Evolutionary conservation across 257 asterid genomes (phyloP), one percentile per base, ranked within the genome.

Genomic region (Petunia secreta): DNA sequence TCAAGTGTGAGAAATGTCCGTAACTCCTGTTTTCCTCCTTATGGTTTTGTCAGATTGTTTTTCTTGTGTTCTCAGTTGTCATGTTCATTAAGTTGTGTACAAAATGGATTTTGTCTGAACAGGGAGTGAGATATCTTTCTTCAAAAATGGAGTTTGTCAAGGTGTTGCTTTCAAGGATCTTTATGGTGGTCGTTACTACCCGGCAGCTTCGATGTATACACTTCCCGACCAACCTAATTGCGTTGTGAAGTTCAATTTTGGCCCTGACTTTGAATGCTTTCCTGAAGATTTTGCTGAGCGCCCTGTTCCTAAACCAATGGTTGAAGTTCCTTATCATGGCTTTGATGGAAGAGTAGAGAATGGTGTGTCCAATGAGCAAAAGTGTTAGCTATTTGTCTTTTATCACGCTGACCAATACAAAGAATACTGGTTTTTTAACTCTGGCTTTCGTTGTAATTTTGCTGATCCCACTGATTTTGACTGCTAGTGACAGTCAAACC

Each of bases 201-300:
- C 99, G 15, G 99, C 98, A 38, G 99, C 99, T 80, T 96, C 98
- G 46, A 92, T 96, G 97, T 96, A 90, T 86, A 96, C 99, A 34
- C 97, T 96, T 80, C 99, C 99, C 0, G 89, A 92, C 86, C 98
- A 94, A 81, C 95, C 98, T 44, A 88, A 90, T 81, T 96, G 99
- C 82, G 87, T 87, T 57, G 98, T 96, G 76, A 91, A 88, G 88
- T 96, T 94, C 92, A 96, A 94, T 87, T 96, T 96, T 41, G 99
- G 99, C 53, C 99, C 99, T n/a, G 91, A 94, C 80, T 96, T 96
- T 82, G 97, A 92, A 73, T 64, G 8, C 39, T 94, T 88, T 75
- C 99, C 99, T 5, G 91, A 89, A 39, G 97, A 94, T 79, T 91
- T 96, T 78, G 97, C 91, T 69, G 97, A 83, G 7, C 91, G 91